These are phyloP conservation scores for Choricystis sp. DNA, from an alignment of 139 green algal genomes.

Conservation along the genomic window DNA sequence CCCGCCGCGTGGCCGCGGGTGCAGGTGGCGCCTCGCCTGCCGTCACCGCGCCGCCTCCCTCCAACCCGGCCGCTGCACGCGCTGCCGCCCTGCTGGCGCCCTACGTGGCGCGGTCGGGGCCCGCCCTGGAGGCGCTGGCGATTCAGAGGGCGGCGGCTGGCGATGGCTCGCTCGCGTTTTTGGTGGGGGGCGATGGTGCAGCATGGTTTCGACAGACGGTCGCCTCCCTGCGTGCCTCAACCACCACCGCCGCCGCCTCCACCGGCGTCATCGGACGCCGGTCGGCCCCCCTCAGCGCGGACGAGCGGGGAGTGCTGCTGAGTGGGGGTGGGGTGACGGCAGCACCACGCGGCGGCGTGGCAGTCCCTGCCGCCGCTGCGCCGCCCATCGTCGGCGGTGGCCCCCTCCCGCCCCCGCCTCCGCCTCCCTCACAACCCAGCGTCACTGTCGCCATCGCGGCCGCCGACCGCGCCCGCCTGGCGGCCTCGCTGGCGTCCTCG, in stretches of 20 bases:
- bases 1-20: too few species aligned
- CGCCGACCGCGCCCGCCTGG: neutral
- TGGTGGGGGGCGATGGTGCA: conserved; percentile 42
- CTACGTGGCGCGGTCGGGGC: neutral
- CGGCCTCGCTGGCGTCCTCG: neutral
- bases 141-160: neutral
- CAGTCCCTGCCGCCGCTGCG: too few species aligned
- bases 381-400: too few species aligned
- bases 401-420: too few species aligned
- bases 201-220: conserved; percentile 63
- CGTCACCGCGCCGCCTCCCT: neutral
- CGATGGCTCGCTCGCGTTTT: conserved; percentile 21
- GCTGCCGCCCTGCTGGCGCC: neutral
- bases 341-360: too few species aligned
- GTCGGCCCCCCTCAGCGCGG: conserved; percentile 23
- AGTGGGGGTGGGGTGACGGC: conserved; percentile 37
- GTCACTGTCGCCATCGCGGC: too few species aligned
- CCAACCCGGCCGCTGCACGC: neutral
- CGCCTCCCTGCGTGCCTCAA: conserved; percentile 1
- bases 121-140: neutral
- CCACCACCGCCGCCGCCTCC: conserved; percentile 3
- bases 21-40: too few species aligned
- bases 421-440: neutral
- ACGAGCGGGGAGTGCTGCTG: conserved; percentile 42
- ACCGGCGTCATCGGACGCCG: conserved; percentile 10